Evolutionary conservation across 73 alveolate genomes (phyloP), one percentile per base, ranked within the genome.

Genomic region (Symbiodinium pilosum): DNA sequence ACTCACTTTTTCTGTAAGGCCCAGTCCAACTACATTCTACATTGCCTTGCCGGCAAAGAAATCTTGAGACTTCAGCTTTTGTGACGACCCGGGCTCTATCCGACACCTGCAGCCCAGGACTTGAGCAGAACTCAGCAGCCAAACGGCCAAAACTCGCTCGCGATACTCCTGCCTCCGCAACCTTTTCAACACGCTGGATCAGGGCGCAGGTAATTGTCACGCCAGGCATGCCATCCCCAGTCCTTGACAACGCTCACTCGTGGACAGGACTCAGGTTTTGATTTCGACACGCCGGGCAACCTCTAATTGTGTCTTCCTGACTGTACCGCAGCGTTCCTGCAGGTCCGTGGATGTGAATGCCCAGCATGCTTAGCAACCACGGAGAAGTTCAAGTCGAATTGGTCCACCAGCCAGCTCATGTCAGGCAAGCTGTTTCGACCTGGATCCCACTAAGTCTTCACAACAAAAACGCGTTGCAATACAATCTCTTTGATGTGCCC

Each of bases 51-150:
- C 92, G 52, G 64, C 44, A 34, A 5, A 92, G 56, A 12, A 92
- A 92, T 87, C 51, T 52, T 14, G 77, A 59, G 36, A 94, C 99
- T 86, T 86, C 94, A 7, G 99, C 99, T 86, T 83, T 94, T 14
- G 94, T 94, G 88, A 94, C 88, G 32, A 94, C 41, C 64, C 99
- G 99, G 4, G 95, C 93, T 16, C 99, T 42, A 75, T 94, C 99
- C 1, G 99, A 89, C 86, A 89, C 95, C 95, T 88, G 51, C 85
- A 73, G 8, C 41, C 36, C 12, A 6, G n/a, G 2, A 12, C 36
- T 69, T 69, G 30, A 39, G 36, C 84, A 69, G 84, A 39, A 39
- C 41, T n/a, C n/a, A n/a, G n/a, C n/a, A n/a, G n/a, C n/a, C n/a
- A n/a, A 69, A 28, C 84, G 84, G 84, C 30, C 2, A n/a, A 68